Evolutionary conservation across 1,139 yeast species (phyloP).

Genomic region (Nakaseomyces bracarensis): DNA sequence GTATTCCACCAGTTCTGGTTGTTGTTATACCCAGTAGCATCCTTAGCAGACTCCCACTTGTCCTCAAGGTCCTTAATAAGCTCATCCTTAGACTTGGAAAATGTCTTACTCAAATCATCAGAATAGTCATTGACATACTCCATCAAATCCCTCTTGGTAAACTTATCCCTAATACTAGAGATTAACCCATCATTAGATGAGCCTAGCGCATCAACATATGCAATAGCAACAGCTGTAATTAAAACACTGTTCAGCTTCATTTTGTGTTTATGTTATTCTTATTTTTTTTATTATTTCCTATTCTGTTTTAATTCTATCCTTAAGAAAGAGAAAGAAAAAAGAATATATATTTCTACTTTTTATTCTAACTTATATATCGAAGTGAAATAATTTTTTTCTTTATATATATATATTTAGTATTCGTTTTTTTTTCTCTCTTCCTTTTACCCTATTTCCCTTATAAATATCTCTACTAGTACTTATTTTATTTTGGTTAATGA

Average conservation of each 20-base stretch:
- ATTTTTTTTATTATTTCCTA: too few species aligned
- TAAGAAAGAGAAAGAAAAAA: too few species aligned
- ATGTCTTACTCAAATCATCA: constrained; percentile 34
- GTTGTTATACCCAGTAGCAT: constrained; percentile 9
- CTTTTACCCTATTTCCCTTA: too few species aligned
- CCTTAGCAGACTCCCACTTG: constrained; percentile 19
- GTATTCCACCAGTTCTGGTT: constrained; percentile 6
- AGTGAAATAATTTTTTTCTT: too few species aligned
- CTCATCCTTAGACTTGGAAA: constrained; percentile 28
- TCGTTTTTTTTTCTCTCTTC: too few species aligned
- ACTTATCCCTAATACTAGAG: constrained; percentile 4
- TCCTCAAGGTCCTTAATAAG: constrained; percentile 28
- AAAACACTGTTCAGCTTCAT: constrained; percentile 6
- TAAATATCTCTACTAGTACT: too few species aligned
- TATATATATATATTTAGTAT: too few species aligned
- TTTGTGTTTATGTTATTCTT: background rate
- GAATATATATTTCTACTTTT: background rate
- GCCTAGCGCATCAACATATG: constrained; percentile 6
- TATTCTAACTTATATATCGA: too few species aligned
- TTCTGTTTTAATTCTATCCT: too few species aligned
- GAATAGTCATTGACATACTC: constrained; percentile 18
- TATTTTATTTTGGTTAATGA: too few species aligned
- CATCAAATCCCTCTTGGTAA: constrained; percentile 29
- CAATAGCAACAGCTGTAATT: background rate
- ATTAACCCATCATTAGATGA: constrained; percentile 5